Evolutionary conservation across 768 basidiomycete species (phyloP).

Genomic region (Floccularia luteovirens): DNA sequence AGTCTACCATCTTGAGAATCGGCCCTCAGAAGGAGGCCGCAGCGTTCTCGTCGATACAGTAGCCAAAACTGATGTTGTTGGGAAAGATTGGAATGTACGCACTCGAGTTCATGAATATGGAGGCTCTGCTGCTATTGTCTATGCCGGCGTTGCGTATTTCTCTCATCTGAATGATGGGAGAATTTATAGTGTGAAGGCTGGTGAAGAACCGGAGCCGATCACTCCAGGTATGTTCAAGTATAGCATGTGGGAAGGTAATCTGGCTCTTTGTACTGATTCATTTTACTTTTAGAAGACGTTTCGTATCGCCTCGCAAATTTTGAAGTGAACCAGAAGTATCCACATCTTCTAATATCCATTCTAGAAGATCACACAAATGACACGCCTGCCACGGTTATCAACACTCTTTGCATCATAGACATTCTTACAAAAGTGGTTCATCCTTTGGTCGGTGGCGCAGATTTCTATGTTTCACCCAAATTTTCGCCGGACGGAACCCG

Average conservation of each 20-base stretch:
- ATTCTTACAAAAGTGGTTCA: constrained; percentile 31
- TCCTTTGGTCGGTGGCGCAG: constrained; percentile 45
- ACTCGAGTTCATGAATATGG: constrained; percentile 68
- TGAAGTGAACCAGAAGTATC: constrained; percentile 42
- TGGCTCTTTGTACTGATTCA: no score
- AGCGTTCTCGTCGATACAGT: constrained; percentile 48
- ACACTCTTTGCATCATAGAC: constrained; percentile 50
- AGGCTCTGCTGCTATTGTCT: constrained; percentile 50
- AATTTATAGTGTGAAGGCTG: constrained; percentile 32
- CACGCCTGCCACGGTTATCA: constrained; percentile 43
- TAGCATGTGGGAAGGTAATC: constrained; percentile 3
- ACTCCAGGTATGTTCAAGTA: constrained; percentile 47
- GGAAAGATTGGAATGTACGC: constrained; percentile 48
- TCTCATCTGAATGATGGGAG: constrained; percentile 46
- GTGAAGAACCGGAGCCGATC: constrained; percentile 46
- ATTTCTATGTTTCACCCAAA: constrained; percentile 59
- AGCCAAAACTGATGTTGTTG: constrained; percentile 42
- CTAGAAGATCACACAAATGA: constrained; percentile 65
- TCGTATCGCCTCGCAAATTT: constrained; percentile 32
- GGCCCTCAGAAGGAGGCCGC: constrained; percentile 46
- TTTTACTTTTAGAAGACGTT: constrained; percentile 8
- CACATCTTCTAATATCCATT: constrained; percentile 51
- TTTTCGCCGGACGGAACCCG: constrained; percentile 54
- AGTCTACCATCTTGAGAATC: constrained; percentile 51
- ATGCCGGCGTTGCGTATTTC: constrained; percentile 47